Conservation (phyloP, 345 rosid species). For the Theobroma cacao region DNA sequence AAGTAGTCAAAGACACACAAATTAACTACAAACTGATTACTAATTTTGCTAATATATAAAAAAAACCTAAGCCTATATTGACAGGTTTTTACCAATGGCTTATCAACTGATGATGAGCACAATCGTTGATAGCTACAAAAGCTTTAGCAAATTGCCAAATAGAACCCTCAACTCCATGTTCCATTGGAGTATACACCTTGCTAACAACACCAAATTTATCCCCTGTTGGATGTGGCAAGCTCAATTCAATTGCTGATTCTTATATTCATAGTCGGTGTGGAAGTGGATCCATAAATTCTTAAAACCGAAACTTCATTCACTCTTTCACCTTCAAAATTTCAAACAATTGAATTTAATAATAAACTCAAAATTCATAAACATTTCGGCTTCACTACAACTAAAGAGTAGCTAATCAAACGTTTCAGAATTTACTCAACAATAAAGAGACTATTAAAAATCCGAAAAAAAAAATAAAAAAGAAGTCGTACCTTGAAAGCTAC, state of each 20-base stretch:
- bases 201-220: constrained; percentile 54
- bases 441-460: neutral
- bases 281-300: constrained; percentile 82
- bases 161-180: constrained; percentile 51
- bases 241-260: constrained; percentile 79
- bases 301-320: constrained; percentile 84
- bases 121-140: constrained; percentile 72
- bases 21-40: neutral
- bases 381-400: neutral
- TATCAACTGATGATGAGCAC: constrained; percentile 81
- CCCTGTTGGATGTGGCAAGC: constrained; percentile 75
- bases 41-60: neutral
- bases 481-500: constrained; percentile 70
- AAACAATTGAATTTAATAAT: neutral
- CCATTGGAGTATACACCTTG: constrained; percentile 68
- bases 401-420: neutral
- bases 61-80: neutral
- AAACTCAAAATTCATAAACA: neutral
- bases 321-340: constrained; percentile 56
- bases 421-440: neutral
- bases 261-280: constrained; percentile 86
- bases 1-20: neutral
- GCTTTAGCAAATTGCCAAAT: constrained; percentile 92
- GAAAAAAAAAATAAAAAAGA: neutral
- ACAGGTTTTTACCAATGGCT: constrained; percentile 66